A percentile compares a stretch with the other conserved stretches of the same genome.
These are phyloP conservation scores for Medakamo hakoo DNA, from an alignment of 139 green algal genomes.

Conservation along the genomic window DNA sequence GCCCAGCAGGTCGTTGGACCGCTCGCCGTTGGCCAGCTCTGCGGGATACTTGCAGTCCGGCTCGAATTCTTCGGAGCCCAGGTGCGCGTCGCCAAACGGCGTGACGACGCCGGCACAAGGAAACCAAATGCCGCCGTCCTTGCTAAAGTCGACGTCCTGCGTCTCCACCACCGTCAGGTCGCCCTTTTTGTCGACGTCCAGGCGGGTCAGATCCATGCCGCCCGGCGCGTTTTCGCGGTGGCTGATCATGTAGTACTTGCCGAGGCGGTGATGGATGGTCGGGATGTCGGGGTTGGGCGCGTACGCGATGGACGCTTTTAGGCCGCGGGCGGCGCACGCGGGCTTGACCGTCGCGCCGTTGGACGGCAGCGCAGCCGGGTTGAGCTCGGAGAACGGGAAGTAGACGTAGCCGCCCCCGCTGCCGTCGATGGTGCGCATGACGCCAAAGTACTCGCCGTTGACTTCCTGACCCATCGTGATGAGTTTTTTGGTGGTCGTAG, in stretches of 20 bases:
- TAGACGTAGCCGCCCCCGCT: background rate
- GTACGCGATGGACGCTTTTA: background rate
- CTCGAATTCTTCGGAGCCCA: conserved; percentile 26
- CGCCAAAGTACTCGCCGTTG: background rate
- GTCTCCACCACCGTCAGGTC: background rate
- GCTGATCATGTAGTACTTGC: background rate
- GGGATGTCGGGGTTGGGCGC: background rate
- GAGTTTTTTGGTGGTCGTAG: background rate
- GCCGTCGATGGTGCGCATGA: background rate
- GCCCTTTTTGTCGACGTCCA: background rate
- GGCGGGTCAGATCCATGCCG: background rate
- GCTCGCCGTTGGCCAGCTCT: background rate
- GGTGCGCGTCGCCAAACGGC: conserved; percentile 4
- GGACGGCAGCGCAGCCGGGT: background rate
- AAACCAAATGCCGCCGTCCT: background rate
- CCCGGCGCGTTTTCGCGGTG: background rate
- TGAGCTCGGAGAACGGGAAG: background rate
- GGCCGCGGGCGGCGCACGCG: too few relatives aligned
- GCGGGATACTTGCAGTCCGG: conserved; percentile 4
- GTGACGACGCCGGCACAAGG: background rate
- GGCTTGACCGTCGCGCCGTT: background rate
- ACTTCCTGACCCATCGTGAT: background rate
- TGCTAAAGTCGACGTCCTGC: background rate
- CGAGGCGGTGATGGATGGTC: background rate
- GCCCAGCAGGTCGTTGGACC: background rate